phyloP scores from a whole-genome alignment of 495 filamentous ascomycete species.

The Chaetomium fimeti region DNA sequence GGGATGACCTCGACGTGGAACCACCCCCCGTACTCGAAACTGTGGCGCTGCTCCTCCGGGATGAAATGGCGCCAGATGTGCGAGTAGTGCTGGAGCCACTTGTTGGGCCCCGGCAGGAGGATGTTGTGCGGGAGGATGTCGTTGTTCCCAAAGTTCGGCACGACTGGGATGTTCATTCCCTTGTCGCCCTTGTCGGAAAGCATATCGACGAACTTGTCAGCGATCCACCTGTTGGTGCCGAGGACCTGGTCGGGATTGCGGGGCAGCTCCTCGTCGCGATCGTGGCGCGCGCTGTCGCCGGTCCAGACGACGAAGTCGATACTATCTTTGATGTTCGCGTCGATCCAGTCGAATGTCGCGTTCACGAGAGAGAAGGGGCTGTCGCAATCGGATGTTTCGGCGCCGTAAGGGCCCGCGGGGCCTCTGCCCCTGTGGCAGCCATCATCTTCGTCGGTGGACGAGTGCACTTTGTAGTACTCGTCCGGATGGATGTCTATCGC shows the following conservation, averaged over 20 bases:
- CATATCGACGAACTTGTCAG: conserved; percentile 69
- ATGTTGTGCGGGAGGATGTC: conserved; percentile 98
- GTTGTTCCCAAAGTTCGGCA: conserved; percentile 95
- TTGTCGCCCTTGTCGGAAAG: conserved; percentile 55
- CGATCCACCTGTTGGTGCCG: conserved; percentile 68
- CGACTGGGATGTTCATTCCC: conserved; percentile 70
- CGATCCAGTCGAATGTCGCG: conserved; percentile 89
- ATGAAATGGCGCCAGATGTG: conserved; percentile 83
- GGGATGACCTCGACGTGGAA: conserved; percentile 92
- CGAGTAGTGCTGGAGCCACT: conserved; percentile 70
- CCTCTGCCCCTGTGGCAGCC: conserved; percentile 82
- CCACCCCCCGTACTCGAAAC: conserved; percentile 90
- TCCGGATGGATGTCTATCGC: conserved; percentile 84
- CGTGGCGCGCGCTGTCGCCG: conserved; percentile 91
- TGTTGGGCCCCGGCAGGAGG: conserved; percentile 77
- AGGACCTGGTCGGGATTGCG: conserved; percentile 72
- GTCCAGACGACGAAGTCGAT: conserved; percentile 98
- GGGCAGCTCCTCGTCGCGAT: conserved; percentile 83
- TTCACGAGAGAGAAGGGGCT: conserved; percentile 75
- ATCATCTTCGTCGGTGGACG: conserved; percentile 62
- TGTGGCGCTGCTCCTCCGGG: conserved; percentile 87
- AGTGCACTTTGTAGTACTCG: conserved; percentile 72
- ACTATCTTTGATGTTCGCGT: conserved; percentile 73
- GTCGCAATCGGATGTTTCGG: conserved; percentile 86
- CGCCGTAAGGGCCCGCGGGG: conserved; percentile 74